Evolutionary conservation across 2,329 filamentous ascomycete species (phyloP).

Genomic region (Knufia fluminis): DNA sequence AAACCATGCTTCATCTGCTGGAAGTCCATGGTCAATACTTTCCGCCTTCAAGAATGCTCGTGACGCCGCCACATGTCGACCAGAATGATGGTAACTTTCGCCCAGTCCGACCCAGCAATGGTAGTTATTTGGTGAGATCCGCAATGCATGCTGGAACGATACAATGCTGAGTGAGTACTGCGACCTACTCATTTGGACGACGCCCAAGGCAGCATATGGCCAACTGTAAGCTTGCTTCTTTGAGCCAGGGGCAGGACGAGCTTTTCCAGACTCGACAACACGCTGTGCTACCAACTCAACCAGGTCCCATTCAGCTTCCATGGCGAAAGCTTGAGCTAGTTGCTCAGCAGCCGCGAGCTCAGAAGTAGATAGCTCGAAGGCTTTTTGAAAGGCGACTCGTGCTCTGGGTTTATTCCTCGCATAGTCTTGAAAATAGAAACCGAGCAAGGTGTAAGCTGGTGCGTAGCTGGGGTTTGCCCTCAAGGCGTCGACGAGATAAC

Average conservation of each 20-base stretch:
- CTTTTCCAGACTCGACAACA: constrained; percentile 89
- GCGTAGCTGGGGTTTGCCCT: constrained; percentile 83
- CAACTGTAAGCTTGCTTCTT: constrained; percentile 90
- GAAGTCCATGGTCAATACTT: constrained; percentile 55
- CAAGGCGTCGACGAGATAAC: constrained; percentile 70
- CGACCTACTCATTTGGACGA: constrained; percentile 89
- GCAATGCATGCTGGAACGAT: constrained; percentile 80
- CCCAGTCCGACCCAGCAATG: constrained; percentile 93
- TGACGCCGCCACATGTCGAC: constrained; percentile 84
- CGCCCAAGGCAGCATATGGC: constrained; percentile 88
- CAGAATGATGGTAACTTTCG: constrained; percentile 94
- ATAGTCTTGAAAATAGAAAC: constrained; percentile 86
- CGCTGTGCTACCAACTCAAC: constrained; percentile 87
- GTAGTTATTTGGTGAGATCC: constrained; percentile 77
- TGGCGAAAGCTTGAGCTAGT: constrained; percentile 75
- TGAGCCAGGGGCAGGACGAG: constrained; percentile 80
- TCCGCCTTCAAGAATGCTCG: constrained; percentile 84
- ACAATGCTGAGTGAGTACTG: constrained; percentile 82
- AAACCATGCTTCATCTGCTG: constrained; percentile 73
- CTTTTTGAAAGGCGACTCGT: constrained; percentile 90
- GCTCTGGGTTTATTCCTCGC: constrained; percentile 77
- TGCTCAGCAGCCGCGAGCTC: constrained; percentile 83
- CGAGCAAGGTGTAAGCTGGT: constrained; percentile 82
- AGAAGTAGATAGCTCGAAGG: constrained; percentile 79
- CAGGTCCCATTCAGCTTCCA: constrained; percentile 89